phyloP scores from a whole-genome alignment of 495 filamentous ascomycete species.

The Trypethelium eluteriae region DNA sequence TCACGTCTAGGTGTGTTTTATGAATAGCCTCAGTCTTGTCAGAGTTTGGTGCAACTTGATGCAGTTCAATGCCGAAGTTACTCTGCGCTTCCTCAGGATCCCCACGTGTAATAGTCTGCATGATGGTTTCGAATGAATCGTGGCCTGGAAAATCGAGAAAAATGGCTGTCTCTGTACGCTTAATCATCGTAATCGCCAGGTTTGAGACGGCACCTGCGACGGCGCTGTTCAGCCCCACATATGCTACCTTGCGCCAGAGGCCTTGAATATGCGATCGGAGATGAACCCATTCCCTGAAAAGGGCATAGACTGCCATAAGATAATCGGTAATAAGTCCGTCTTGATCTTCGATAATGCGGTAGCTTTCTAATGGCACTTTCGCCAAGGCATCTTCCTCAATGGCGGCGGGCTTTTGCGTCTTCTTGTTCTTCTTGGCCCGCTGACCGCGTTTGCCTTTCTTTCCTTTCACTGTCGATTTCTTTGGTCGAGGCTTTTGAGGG shows the following conservation, averaged over 20 bases:
- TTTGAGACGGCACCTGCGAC: slow-evolving; percentile 41
- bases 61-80: slow-evolving; percentile 23
- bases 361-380: slow-evolving; percentile 40
- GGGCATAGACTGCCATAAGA: slow-evolving; percentile 36
- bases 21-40: slow-evolving; percentile 16
- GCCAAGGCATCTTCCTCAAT: slow-evolving; percentile 21
- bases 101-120: slow-evolving; percentile 36
- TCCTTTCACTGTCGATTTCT: slow-evolving; percentile 32
- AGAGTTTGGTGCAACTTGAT: slow-evolving; percentile 17
- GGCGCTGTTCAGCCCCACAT: slow-evolving; percentile 40
- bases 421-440: slow-evolving; percentile 24
- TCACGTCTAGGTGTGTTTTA: slow-evolving; percentile 29
- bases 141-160: slow-evolving; percentile 40
- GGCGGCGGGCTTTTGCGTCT: slow-evolving; percentile 13
- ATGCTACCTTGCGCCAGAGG: slow-evolving; percentile 43
- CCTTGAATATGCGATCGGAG: slow-evolving; percentile 36
- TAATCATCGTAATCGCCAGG: slow-evolving; percentile 37
- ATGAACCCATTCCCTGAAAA: slow-evolving; percentile 30
- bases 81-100: slow-evolving; percentile 34
- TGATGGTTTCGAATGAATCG: slow-evolving; percentile 36
- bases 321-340: slow-evolving; percentile 32
- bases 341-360: slow-evolving; percentile 40
- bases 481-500: slow-evolving; percentile 21
- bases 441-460: slow-evolving; percentile 38
- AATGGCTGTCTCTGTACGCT: slow-evolving; percentile 33